phyloP scores from a whole-genome alignment of 768 basidiomycete genomes.

The Sarcomyxa edulis region DNA sequence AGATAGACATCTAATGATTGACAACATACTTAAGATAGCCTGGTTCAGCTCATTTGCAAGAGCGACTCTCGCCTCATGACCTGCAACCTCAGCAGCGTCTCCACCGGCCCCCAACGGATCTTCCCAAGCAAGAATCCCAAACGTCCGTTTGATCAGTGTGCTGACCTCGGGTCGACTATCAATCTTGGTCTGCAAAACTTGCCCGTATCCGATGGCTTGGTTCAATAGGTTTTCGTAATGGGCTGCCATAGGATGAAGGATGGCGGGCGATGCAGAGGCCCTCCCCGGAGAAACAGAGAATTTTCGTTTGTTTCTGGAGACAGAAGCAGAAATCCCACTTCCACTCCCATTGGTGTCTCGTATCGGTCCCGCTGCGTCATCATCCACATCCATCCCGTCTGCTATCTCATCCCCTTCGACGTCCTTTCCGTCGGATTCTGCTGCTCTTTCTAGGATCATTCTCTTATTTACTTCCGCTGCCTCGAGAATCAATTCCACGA shows the following conservation, averaged over 20 bases:
- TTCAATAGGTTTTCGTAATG: slow-evolving; percentile 58
- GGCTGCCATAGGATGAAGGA: too few species aligned
- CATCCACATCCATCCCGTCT: slow-evolving; percentile 64
- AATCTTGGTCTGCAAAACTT: slow-evolving; percentile 53
- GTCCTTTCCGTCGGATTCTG: slow-evolving; percentile 22
- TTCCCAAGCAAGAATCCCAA: slow-evolving; percentile 75
- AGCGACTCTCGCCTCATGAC: slow-evolving; percentile 56
- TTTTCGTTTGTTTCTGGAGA: slow-evolving; percentile 7
- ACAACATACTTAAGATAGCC: slow-evolving; percentile 69
- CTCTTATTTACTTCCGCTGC: slow-evolving; percentile 66
- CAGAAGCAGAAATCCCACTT: slow-evolving; percentile 18
- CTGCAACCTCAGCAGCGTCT: slow-evolving; percentile 60
- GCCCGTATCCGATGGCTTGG: slow-evolving; percentile 69
- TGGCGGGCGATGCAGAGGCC: slow-evolving; percentile 13
- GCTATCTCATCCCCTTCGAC: slow-evolving; percentile 32
- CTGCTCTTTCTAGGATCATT: slow-evolving; percentile 36
- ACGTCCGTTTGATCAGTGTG: slow-evolving; percentile 65
- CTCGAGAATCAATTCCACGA: slow-evolving; percentile 76
- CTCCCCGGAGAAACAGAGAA: slow-evolving; percentile 14
- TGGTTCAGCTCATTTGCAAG: slow-evolving; percentile 77
- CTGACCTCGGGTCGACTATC: slow-evolving; percentile 62
- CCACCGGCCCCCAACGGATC: slow-evolving; percentile 67
- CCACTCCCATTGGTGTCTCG: slow-evolving; percentile 17
- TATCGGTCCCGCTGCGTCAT: slow-evolving; percentile 23
- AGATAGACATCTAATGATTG: background rate